Evolutionary conservation across 495 filamentous ascomycete species (phyloP).

Genomic region (Aspergillus sclerotioniger): DNA sequence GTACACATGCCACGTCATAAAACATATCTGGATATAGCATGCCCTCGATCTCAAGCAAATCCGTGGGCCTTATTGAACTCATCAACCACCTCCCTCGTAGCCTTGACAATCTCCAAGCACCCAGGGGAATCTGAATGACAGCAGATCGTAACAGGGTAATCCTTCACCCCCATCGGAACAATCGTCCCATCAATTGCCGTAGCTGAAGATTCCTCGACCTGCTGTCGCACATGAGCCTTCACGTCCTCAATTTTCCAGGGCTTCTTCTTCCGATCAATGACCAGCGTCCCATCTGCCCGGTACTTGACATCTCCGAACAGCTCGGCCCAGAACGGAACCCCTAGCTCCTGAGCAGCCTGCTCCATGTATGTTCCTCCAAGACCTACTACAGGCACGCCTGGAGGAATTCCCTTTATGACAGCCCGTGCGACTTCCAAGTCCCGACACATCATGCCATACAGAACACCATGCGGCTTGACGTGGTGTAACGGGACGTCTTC

Average conservation of each 20-base stretch:
- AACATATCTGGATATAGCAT: conserved; percentile 3
- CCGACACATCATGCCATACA: conserved; percentile 57
- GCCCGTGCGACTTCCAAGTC: conserved; percentile 51
- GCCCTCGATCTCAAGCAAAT: conserved; percentile 3
- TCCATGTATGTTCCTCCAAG: conserved; percentile 53
- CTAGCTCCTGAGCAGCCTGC: conserved; percentile 49
- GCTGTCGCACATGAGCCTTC: conserved; percentile 45
- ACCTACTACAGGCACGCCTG: conserved; percentile 55
- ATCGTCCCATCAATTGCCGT: conserved; percentile 44
- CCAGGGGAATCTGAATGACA: conserved; percentile 56
- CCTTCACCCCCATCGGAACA: conserved; percentile 44
- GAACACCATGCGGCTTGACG: conserved; percentile 58
- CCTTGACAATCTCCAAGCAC: conserved; percentile 50
- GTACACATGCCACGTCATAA: background rate
- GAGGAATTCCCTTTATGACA: conserved; percentile 50
- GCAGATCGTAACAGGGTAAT: conserved; percentile 49
- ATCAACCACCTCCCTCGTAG: conserved; percentile 38
- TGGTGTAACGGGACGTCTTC: conserved; percentile 56
- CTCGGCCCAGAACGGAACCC: conserved; percentile 56
- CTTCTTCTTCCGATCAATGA: conserved; percentile 58
- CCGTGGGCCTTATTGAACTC: conserved; percentile 39
- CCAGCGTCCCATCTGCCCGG: conserved; percentile 44
- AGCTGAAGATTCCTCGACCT: conserved; percentile 44
- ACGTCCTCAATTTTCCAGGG: conserved; percentile 47
- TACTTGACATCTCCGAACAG: conserved; percentile 61